Base-by-base conservation (phyloP, 768 basidiomycete species). In the Pleurotus sapidus region DNA sequence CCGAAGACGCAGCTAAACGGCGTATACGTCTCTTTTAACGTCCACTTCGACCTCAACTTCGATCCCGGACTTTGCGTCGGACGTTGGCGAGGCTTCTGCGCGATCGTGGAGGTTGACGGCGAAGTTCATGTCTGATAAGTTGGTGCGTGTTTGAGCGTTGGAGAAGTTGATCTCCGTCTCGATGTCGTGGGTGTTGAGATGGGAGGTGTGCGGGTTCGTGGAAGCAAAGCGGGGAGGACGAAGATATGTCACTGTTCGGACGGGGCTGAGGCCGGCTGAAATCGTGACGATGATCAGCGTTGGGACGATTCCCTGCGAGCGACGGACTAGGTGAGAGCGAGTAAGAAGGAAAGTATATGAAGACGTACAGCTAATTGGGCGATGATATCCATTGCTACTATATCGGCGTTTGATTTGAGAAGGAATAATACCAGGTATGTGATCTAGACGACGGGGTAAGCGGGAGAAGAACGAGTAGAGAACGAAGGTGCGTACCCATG, bases 301-400 rank as follows among this genome's bases (percentile, higher is more conserved):
- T 4, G 42, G 42, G 5, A 45, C 42, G 20, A 45, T 45, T 8
- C 42, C 42, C 42, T 45, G 2, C 15, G 15, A 6, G 15, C 5
- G 1, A 23, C 3, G 3, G 42, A 11, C 15, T 9, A 17, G 20
- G 2, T 45, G 42, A 45, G 42, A 3, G 15, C 17, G 15, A 11
- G 5, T 14, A 12, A 2, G 3, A n/a, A 15, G 20, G 3, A 3
- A 2, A 45, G 14, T 7, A 2, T 2, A 18, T 45, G 4, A 17
- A 45, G 15, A 17, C 42, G 42, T 42, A 54, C 51, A 9, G 51
- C 51, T 6, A 54, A 20, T 42, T 54, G 51, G 17, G 38, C 51
- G 17, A 54, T 18, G 17, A 18, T 12, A 25, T 54, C 51, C 51
- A 54, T 54, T n/a, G 51, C 51, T 39, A 54, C 39, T 14, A 54